Percentiles rank a stretch among this genome's conserved stretches.
Conservation (phyloP, 805 yeast genomes). For the Saccharomycopsis microspora region DNA sequence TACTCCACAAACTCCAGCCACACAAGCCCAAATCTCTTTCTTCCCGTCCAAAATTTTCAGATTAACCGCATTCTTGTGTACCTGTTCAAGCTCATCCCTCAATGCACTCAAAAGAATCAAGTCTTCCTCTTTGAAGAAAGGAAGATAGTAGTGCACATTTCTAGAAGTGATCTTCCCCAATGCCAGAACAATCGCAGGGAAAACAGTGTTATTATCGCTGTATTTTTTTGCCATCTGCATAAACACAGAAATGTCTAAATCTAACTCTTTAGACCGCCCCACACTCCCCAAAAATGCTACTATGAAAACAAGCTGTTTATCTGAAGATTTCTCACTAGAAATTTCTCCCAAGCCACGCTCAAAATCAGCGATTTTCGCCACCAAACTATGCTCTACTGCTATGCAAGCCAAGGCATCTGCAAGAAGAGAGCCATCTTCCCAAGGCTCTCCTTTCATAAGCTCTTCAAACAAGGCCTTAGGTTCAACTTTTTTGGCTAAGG, state of each 20-base stretch:
- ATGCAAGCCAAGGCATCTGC: slow-evolving; percentile 10
- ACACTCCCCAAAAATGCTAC: slow-evolving; percentile 13
- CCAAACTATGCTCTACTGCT: slow-evolving; percentile 8
- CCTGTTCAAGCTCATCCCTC: background rate
- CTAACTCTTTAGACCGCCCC: slow-evolving; percentile 8
- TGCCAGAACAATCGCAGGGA: slow-evolving; percentile 39
- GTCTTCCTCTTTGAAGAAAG: slow-evolving; percentile 17
- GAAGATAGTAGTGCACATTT: slow-evolving; percentile 28
- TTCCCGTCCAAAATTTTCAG: too few relatives aligned
- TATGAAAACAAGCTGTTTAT: slow-evolving; percentile 4
- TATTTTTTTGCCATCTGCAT: slow-evolving; percentile 5
- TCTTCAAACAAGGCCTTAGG: slow-evolving; percentile 11
- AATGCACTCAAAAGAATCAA: slow-evolving; percentile 14
- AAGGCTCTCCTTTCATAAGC: background rate
- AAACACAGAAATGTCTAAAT: slow-evolving; percentile 9
- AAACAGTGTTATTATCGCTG: slow-evolving; percentile 25
- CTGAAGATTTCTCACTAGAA: background rate
- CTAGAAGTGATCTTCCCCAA: slow-evolving; percentile 37
- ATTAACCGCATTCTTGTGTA: slow-evolving; percentile 10
- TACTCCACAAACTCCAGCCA: slow-evolving; percentile 2
- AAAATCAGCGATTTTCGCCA: slow-evolving; percentile 1
- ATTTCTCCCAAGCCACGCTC: slow-evolving; percentile 5
- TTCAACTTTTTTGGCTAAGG: slow-evolving; percentile 10
- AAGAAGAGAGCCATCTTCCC: background rate
- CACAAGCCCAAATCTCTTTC: slow-evolving; percentile 1